Evolutionary conservation across 805 yeast genomes (phyloP).

Genomic region (Cyberlindnera samutprakarnensis): DNA sequence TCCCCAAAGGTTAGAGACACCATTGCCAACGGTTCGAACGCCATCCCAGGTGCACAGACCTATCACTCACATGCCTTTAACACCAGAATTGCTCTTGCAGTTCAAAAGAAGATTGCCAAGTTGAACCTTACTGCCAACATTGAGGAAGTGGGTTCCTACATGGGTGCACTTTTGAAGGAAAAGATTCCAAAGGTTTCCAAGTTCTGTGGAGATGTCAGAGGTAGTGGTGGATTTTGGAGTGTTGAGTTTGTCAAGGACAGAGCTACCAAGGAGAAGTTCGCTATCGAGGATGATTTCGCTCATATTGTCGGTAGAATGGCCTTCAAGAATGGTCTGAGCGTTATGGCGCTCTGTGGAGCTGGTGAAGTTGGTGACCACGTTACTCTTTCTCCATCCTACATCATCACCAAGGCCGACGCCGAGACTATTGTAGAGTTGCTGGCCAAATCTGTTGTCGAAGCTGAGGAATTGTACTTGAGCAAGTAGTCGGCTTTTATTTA

Average conservation of each 20-base stretch:
- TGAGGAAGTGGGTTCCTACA: slow-evolving; percentile 33
- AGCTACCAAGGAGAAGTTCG: slow-evolving; percentile 39
- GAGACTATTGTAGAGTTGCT: slow-evolving; percentile 27
- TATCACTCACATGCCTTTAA: slow-evolving; percentile 40
- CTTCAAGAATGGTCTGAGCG: slow-evolving; percentile 33
- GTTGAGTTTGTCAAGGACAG: slow-evolving; percentile 43
- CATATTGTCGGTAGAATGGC: slow-evolving; percentile 27
- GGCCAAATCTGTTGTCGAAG: slow-evolving; percentile 14
- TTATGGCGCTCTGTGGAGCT: slow-evolving; percentile 34
- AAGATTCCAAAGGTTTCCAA: slow-evolving; percentile 24
- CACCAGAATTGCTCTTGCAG: slow-evolving; percentile 39
- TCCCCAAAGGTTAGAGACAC: slow-evolving; percentile 29
- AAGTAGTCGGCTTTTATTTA: too few relatives aligned
- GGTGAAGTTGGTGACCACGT: slow-evolving; percentile 37
- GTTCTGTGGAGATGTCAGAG: slow-evolving; percentile 45
- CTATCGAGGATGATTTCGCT: slow-evolving; percentile 22
- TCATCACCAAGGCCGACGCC: slow-evolving; percentile 30
- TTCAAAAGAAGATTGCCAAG: slow-evolving; percentile 32
- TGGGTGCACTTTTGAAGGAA: slow-evolving; percentile 29
- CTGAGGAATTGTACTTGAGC: too few relatives aligned
- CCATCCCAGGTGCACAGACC: slow-evolving; percentile 39
- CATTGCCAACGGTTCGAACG: slow-evolving; percentile 19
- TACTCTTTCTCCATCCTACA: slow-evolving; percentile 38
- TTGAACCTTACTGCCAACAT: slow-evolving; percentile 33
- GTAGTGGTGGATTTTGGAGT: slow-evolving; percentile 49